Conservation (phyloP, 768 basidiomycete species). For the Trametes punicea region DNA sequence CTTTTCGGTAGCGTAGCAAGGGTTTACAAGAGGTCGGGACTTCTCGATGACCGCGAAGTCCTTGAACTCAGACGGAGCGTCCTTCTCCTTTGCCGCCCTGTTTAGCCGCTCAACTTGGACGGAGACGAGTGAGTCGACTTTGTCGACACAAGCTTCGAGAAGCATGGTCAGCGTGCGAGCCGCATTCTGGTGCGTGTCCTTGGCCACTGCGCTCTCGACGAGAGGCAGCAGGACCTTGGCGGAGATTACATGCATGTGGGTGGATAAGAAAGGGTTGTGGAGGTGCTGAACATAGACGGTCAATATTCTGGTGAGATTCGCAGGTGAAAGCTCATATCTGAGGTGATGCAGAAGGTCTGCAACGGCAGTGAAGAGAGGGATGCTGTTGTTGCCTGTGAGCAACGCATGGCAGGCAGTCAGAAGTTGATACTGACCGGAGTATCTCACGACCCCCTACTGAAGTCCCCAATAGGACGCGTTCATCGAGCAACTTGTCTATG, state of each 20-base stretch:
- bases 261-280: slow-evolving; percentile 81
- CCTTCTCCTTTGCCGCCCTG: slow-evolving; percentile 43
- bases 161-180: slow-evolving; percentile 68
- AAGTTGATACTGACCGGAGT: slow-evolving; percentile 51
- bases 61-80: slow-evolving; percentile 36
- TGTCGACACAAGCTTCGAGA: slow-evolving; percentile 80
- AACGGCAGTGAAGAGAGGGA: slow-evolving; percentile 80
- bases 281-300: slow-evolving; percentile 84
- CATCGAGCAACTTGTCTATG: slow-evolving; percentile 88
- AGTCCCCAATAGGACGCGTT: slow-evolving; percentile 82
- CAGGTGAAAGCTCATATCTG: slow-evolving; percentile 71
- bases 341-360: slow-evolving; percentile 94
- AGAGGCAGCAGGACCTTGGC: slow-evolving; percentile 92
- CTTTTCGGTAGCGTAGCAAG: slow-evolving; percentile 75
- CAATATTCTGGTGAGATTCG: slow-evolving; percentile 75
- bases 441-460: slow-evolving; percentile 84
- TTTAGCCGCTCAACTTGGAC: slow-evolving; percentile 56
- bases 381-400: slow-evolving; percentile 39
- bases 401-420: background rate
- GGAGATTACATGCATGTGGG: slow-evolving; percentile 82
- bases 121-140: slow-evolving; percentile 74
- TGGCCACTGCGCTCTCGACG: slow-evolving; percentile 74
- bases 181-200: slow-evolving; percentile 69
- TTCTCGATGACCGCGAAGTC: slow-evolving; percentile 79
- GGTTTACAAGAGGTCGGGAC: slow-evolving; percentile 75